Evolutionary conservation across 805 yeast species (phyloP), one percentile per base, ranked within the genome.

Genomic region (Ogataea trehalophila): DNA sequence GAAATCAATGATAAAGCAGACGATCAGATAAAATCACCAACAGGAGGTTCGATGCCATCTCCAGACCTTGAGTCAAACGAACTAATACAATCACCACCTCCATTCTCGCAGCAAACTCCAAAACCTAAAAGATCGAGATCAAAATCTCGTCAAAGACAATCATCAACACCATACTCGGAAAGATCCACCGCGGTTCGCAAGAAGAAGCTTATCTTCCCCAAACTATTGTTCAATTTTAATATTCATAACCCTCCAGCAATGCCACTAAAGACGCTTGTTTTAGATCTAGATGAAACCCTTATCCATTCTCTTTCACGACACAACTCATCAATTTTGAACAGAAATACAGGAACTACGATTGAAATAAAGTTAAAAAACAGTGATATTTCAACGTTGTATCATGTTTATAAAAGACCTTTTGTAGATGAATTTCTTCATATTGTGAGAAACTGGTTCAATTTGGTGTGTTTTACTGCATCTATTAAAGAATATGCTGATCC

Each of bases 401-500:
- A 85, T 62, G 96, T 94, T 23, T 87, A 88, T 61, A 92, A 92
- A 62, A 72, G 99, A 45, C 99, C 99, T 0, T 85, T 76, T 61
- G 94, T 97, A 63, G 96, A 89, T 64, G 78, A 81, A 53, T 94
- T 94, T 59, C 71, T 94, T 23, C 72, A 79, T 49, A 83, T 83
- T 51, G 94, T 90, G 8, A 73, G 84, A 44, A 80, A 80, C 57
- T 92, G 97, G 97, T 94, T 79, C 67, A 85, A 89, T 56, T 70
- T 94, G 39, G 91, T 90, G 33, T 81, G 95, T 9, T 94, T 94
- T 72, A 94, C 99, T 0, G 99, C 99, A 2, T 85, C 95, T 37
- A 91, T 94, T 51, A 80, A 83, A 64, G 96, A 89, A 62, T 94
- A 94, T 60, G 98, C 99, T 0, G 99, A 94, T 60, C 98, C 99